Conservation (phyloP, 2,329 filamentous ascomycete genomes). For the Arthroderma sp. region DNA sequence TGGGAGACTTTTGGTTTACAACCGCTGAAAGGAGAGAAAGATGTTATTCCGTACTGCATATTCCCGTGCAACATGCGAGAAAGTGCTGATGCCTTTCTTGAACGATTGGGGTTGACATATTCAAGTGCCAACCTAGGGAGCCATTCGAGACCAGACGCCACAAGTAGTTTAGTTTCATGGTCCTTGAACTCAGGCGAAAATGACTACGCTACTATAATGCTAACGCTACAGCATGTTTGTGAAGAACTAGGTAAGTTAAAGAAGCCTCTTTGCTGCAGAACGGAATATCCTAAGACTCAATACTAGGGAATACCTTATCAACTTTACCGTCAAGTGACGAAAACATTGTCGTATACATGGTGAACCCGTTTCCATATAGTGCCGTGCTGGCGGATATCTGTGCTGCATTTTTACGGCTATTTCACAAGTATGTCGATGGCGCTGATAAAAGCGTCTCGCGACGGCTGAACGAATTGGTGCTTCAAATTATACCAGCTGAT, state of each 20-base stretch:
- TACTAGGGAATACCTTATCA: constrained; percentile 23
- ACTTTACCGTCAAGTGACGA: constrained; percentile 21
- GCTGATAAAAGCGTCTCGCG: constrained; percentile 19
- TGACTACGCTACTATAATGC: constrained; percentile 23
- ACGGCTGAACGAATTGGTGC: constrained; percentile 36
- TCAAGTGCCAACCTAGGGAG: constrained; percentile 44
- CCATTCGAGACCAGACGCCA: constrained; percentile 33
- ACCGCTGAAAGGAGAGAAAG: constrained; percentile 42
- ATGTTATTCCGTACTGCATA: constrained; percentile 45
- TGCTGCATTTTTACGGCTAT: constrained; percentile 43
- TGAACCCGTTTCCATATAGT: constrained; percentile 41
- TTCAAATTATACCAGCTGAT: constrained; percentile 45
- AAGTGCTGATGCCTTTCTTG: constrained; percentile 38
- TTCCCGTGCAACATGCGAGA: constrained; percentile 37
- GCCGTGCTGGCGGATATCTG: constrained; percentile 39
- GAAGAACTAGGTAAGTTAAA: constrained; percentile 23
- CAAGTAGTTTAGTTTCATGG: constrained; percentile 30
- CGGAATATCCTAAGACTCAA: neutral
- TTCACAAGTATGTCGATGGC: constrained; percentile 38
- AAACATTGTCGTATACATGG: constrained; percentile 44
- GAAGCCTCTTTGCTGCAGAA: no score
- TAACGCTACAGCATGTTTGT: constrained; percentile 21
- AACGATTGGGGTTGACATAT: constrained; percentile 41
- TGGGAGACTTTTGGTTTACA: constrained; percentile 49
- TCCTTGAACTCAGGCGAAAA: constrained; percentile 15